Evolutionary conservation across 2,329 filamentous ascomycete genomes (phyloP), one percentile per base, ranked within the genome.

Genomic region (Trichoderma koningii): DNA sequence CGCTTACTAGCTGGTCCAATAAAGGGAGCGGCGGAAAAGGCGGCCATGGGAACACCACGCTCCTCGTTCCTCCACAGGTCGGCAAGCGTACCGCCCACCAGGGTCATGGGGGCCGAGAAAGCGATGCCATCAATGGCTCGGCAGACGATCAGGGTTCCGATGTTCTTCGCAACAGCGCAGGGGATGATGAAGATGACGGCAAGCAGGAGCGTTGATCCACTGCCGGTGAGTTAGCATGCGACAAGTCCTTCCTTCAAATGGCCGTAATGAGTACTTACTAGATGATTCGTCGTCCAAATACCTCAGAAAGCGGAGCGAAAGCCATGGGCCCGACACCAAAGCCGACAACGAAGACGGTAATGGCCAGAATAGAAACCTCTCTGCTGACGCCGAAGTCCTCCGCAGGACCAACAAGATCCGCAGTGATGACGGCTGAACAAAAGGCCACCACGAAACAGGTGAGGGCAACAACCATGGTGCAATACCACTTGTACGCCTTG

Each of bases 41-140:
- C 89, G 3, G 91, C 91, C 91, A 96, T 95, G 19, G 92, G 90
- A 1, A 95, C 89, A 71, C 91, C 92, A 61, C 92, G 85, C 77
- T 96, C 91, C 74, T 95, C 91, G 57, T 88, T 91, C 66, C 79
- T 87, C 91, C 91, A 96, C n/a, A 95, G 76, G 78, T 96, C 92
- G 12, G 91, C 89, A 6, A 96, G 78, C 0, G 90, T 94, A 9
- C 92, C 92, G 50, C 91, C 92, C 9, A 93, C 91, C 1, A 95
- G 82, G 0, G 91, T 94, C 89, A 96, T 94, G 2, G 92, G 91
- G 0, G 91, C 91, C 12, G 89, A 93, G 74, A 94, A 94, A 6
- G 90, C 90, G 64, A 95, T 91, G 52, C 92, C 92, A 68, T 92
- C 91, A 66, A 96, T 90, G 52, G 87, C 81, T 67, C 92, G 86